Conservation (phyloP, 805 yeast genomes). For the Yarrowia yakushimensis region DNA sequence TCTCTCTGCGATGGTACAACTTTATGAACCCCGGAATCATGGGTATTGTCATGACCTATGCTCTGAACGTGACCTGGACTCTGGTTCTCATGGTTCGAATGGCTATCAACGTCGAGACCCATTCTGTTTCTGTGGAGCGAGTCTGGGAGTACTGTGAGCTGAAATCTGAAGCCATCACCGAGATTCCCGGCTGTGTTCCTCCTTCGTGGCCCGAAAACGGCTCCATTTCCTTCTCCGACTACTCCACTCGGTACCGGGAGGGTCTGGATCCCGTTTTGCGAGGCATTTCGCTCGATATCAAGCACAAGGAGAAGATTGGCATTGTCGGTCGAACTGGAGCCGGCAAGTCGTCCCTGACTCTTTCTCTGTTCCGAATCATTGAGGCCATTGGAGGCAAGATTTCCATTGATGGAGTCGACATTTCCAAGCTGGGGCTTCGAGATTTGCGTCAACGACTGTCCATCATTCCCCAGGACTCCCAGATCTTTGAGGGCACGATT, state of each 20-base stretch:
- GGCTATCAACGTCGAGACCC: constrained; percentile 91
- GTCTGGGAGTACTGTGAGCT: constrained; percentile 37
- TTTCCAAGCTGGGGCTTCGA: constrained; percentile 49
- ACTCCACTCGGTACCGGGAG: constrained; percentile 65
- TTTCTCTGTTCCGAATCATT: constrained; percentile 60
- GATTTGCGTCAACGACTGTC: constrained; percentile 57
- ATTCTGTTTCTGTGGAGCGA: constrained; percentile 82
- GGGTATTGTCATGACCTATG: constrained; percentile 84
- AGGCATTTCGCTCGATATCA: constrained; percentile 58
- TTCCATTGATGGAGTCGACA: constrained; percentile 54
- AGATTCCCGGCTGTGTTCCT: constrained; percentile 50
- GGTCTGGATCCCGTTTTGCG: constrained; percentile 69
- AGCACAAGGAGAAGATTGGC: constrained; percentile 76
- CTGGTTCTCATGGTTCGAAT: constrained; percentile 87
- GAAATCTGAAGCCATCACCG: constrained; percentile 51
- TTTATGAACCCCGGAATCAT: constrained; percentile 75
- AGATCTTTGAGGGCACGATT: constrained; percentile 59
- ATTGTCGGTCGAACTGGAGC: constrained; percentile 87
- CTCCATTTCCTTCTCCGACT: constrained; percentile 57
- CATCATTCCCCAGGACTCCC: constrained; percentile 70
- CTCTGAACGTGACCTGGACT: constrained; percentile 79
- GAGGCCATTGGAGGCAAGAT: constrained; percentile 53
- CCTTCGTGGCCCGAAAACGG: constrained; percentile 69
- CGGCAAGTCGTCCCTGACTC: constrained; percentile 82
- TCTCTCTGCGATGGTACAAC: constrained; percentile 47